Percentiles rank a stretch among this genome's conserved stretches.
These are phyloP conservation scores for Rhytidiadelphus loreus DNA, from an alignment of 225 moss, liverwort and hornwort genomes.

Conservation along the genomic window DNA sequence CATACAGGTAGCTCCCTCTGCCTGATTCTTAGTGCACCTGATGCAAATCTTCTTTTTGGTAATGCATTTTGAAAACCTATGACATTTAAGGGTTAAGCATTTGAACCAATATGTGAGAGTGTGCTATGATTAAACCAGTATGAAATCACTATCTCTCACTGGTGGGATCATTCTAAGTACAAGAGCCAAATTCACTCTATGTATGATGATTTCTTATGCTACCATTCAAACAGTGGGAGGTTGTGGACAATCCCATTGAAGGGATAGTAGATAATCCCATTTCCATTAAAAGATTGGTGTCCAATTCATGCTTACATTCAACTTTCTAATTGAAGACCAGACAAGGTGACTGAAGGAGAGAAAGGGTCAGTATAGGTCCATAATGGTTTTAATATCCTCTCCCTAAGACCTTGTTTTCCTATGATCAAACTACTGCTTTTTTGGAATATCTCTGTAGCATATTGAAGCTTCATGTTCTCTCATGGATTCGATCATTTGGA, in stretches of 20 bases:
- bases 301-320: background rate
- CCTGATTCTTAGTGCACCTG: background rate
- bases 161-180: background rate
- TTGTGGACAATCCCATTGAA: background rate
- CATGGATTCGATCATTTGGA: background rate
- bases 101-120: background rate
- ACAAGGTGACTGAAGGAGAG: background rate
- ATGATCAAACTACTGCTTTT: background rate
- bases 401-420: background rate
- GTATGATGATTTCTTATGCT: background rate
- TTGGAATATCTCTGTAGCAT: background rate
- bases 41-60: no score
- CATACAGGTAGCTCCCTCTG: conserved; percentile 44
- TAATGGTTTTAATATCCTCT: background rate
- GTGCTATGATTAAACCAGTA: background rate
- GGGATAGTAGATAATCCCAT: background rate
- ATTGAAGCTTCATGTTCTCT: background rate
- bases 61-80: background rate
- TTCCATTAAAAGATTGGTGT: background rate
- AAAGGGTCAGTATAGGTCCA: background rate
- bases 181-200: background rate
- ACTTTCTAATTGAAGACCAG: background rate
- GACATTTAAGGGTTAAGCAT: background rate
- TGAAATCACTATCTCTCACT: background rate
- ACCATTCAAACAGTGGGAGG: background rate